Evolutionary conservation across 23 red algal species (phyloP).

Genomic region (Gracilaria domingensis): DNA sequence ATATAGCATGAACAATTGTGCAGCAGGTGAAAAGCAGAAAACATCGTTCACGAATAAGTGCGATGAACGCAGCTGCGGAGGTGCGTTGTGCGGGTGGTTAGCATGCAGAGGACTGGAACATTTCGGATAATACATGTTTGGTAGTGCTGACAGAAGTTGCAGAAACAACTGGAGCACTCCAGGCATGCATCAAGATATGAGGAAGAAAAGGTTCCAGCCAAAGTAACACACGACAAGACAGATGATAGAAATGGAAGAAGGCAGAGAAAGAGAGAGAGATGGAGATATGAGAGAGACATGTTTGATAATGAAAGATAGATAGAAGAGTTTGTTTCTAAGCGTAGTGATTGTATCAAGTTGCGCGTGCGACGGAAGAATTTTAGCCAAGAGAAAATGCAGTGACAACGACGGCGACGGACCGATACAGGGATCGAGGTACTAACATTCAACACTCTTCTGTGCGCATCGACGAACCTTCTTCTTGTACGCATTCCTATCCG

Average conservation of each 20-base stretch:
- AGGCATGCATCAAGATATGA: not conserved
- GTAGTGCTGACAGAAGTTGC: not conserved
- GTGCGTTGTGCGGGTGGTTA: not conserved
- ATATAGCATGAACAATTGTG: not conserved
- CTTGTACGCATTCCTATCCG: slow-evolving; percentile 89
- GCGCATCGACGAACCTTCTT: slow-evolving; percentile 94
- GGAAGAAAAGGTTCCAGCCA: slow-evolving; percentile 1
- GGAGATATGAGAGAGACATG: not conserved
- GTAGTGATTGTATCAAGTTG: not conserved
- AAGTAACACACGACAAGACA: slow-evolving; percentile 28
- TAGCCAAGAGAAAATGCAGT: slow-evolving; percentile 11
- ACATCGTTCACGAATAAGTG: not conserved
- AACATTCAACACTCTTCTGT: slow-evolving; percentile 84
- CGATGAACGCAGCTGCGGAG: not conserved
- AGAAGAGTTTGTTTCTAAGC: slow-evolving; percentile 1
- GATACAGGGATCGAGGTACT: slow-evolving; percentile 1
- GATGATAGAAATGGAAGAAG: slow-evolving; percentile 2
- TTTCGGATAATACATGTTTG: not conserved
- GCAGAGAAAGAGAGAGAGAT: not conserved
- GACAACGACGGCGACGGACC: not conserved
- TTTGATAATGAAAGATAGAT: not conserved
- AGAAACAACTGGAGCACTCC: not conserved
- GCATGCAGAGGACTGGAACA: not conserved
- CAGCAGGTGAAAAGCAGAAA: not conserved
- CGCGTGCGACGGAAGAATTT: not conserved